These are phyloP conservation scores for Stachybotrys chartarum DNA, from an alignment of 2,329 filamentous ascomycete species.

Conservation along the genomic window DNA sequence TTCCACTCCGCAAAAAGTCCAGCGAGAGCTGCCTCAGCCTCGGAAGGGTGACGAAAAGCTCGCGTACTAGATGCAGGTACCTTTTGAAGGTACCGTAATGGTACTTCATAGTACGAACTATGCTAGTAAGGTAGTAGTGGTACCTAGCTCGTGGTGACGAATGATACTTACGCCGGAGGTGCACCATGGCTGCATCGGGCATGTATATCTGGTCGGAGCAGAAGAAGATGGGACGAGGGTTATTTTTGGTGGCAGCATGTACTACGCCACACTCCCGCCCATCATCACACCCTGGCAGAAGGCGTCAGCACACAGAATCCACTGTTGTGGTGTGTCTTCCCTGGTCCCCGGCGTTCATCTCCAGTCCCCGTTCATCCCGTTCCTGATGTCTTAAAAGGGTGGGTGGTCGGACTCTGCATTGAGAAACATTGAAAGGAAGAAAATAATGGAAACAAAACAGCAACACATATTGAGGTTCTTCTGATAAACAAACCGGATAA, in stretches of 20 bases:
- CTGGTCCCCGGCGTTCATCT: neutral
- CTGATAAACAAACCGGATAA: too few relatives aligned
- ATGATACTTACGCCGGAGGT: too few relatives aligned
- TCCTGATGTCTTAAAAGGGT: neutral
- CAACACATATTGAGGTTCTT: neutral
- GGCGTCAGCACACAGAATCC: too few relatives aligned
- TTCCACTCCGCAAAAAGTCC: neutral
- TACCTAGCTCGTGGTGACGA: too few relatives aligned
- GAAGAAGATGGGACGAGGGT: neutral
- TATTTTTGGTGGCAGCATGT: neutral
- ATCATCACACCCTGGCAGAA: too few relatives aligned
- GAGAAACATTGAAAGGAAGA: too few relatives aligned
- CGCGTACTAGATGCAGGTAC: neutral
- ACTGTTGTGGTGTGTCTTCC: too few relatives aligned
- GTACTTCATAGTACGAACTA: too few relatives aligned
- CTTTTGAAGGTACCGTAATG: too few relatives aligned
- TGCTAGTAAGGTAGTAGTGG: too few relatives aligned
- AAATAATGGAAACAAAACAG: neutral
- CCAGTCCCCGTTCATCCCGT: neutral
- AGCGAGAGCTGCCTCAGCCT: neutral
- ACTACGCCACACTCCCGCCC: neutral
- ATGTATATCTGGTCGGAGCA: too few relatives aligned
- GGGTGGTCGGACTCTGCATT: neutral
- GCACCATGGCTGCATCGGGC: too few relatives aligned
- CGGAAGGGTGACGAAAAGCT: neutral